A percentile compares a stretch with the other conserved stretches of the same genome.
phyloP scores from a whole-genome alignment of 768 basidiomycete species.

The Leucocoprinus leucothites region DNA sequence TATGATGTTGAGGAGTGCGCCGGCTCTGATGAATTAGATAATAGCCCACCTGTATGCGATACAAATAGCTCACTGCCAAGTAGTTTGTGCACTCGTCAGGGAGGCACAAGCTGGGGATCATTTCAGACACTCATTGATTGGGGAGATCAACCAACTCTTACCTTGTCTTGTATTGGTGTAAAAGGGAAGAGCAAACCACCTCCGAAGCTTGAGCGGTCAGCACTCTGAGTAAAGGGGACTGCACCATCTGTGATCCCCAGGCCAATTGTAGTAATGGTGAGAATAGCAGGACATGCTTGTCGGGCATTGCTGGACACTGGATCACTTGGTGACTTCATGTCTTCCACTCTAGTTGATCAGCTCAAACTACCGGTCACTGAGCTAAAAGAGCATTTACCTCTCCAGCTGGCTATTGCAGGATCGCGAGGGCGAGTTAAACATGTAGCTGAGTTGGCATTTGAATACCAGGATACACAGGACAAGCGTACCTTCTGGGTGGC shows the following conservation, averaged over 20 bases:
- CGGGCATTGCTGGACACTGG: conserved; percentile 33
- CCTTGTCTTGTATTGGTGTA: no score
- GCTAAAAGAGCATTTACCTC: conserved; percentile 26
- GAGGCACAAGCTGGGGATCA: no score
- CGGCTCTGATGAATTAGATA: no score
- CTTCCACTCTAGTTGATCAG: conserved; percentile 30
- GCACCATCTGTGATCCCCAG: conserved; percentile 18
- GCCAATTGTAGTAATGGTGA: conserved; percentile 24
- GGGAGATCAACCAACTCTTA: no score
- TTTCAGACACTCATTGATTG: no score
- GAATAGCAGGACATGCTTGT: conserved; percentile 26
- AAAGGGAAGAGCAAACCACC: not conserved
- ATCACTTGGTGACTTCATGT: conserved; percentile 38
- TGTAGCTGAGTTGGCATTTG: conserved; percentile 18
- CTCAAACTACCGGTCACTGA: conserved; percentile 18
- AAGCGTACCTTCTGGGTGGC: conserved; percentile 28
- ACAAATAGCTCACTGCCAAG: no score
- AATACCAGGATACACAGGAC: conserved; percentile 30
- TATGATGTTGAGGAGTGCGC: no score
- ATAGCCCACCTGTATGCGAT: no score
- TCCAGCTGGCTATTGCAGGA: conserved; percentile 36
- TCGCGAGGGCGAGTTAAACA: conserved; percentile 32
- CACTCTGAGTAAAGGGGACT: not conserved
- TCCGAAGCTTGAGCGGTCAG: not conserved
- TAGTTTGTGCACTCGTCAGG: no score